Conservation (phyloP, 2,329 filamentous ascomycete species). For the Bipolaris zeicola region DNA sequence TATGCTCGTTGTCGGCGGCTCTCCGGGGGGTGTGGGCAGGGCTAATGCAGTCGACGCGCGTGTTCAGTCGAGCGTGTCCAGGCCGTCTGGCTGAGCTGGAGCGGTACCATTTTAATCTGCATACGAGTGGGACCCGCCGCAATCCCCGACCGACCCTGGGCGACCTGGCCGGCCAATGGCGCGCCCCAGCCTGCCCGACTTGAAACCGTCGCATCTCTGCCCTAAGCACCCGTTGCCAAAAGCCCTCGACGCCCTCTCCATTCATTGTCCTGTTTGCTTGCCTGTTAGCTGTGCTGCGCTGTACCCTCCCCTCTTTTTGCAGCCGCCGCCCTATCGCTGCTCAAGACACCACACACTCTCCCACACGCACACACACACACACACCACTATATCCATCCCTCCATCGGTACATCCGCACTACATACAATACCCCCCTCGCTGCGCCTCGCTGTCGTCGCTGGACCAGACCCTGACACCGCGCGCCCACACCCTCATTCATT, state of each 20-base stretch:
- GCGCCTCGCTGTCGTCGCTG: constrained; percentile 11
- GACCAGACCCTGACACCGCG: constrained; percentile 13
- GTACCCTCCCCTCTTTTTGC: constrained; percentile 3
- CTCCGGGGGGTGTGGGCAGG: neutral
- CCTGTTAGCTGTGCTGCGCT: constrained; percentile 7
- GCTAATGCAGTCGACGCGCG: constrained; percentile 20
- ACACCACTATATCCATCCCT: neutral
- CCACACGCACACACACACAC: too few relatives aligned
- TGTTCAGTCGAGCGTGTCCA: constrained; percentile 15
- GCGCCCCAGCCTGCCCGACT: constrained; percentile 12
- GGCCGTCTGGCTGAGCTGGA: constrained; percentile 30
- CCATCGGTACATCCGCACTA: neutral
- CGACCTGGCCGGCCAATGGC: constrained; percentile 19
- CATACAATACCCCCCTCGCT: constrained; percentile 3
- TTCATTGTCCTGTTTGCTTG: constrained; percentile 2
- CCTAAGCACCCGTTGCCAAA: constrained; percentile 18
- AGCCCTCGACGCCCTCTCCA: constrained; percentile 23
- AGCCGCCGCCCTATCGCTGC: constrained; percentile 17
- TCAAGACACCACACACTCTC: too few relatives aligned
- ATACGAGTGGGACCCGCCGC: constrained; percentile 15
- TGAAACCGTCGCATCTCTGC: constrained; percentile 35
- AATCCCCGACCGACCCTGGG: constrained; percentile 17
- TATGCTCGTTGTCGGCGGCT: neutral
- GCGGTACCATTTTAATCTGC: constrained; percentile 31
- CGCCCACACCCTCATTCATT: constrained; percentile 9